Evolutionary conservation across 352 stramenopile species (phyloP), one percentile per base, ranked within the genome.

Genomic region (Sclerospora graminicola): DNA sequence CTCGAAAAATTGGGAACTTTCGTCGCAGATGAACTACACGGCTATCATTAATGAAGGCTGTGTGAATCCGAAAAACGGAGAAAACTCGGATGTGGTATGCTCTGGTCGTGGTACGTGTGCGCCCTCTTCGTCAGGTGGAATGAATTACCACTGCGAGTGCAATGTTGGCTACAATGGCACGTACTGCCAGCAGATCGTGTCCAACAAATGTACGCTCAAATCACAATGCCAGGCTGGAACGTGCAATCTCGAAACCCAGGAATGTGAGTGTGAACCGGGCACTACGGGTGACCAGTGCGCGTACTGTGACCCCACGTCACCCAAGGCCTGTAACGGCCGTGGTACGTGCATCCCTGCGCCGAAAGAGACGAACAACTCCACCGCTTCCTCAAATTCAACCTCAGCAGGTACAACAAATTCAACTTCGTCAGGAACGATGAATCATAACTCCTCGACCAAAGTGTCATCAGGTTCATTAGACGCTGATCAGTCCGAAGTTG

Each of bases 161-260:
- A 85, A 86, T 57, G 60, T 86, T 9, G 77, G 77, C 20, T 89
- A 84, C 69, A 77, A 66, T 44, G 77, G 77, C 45, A 82, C 63
- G 8, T 89, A 79, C 61, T 89, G 77, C 45, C 57, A 89, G 52
- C 79, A 76, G 54, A 72, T 86, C 20, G 67, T 57, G 20, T 78
- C 71, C 35, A 86, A 89, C 69, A 63, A 71, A 51, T 86, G 76
- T 58, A 78, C 64, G 43, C 50, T 66, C 42, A 53, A 76, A 54
- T 76, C 57, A 8, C 68, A 84, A 45, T 89, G 76, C 55, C 64
- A 71, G 27, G 71, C 69, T 9, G 77, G 77, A 24, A 70, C 50
- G 38, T 89, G 77, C 56, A 64, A 89, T 60, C 62, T 86, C 26
- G 45, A 8, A 0, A 76, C 57, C 5, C 58, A 85, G 51, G 43